Base-by-base conservation (phyloP, 352 stramenopile species). In the Phytophthora quininea region DNA sequence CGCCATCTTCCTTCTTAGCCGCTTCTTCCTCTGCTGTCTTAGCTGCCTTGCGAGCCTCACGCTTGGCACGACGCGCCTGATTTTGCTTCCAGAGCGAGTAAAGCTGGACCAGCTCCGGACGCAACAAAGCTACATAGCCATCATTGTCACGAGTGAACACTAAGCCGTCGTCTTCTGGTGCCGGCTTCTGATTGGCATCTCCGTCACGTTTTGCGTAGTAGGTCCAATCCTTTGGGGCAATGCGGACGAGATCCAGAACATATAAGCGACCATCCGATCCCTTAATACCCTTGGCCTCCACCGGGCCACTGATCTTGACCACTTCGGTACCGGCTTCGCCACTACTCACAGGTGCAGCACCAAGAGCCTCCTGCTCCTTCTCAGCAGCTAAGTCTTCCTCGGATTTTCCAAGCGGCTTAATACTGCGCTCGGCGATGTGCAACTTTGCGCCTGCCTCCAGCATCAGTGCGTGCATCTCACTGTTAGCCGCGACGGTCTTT, bases 241-340 rank as follows among this genome's bases (percentile, higher is more conserved):
- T 92, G 29, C 96, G 88, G 24, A 97, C 95, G 6, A 98, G 86
- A 74, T 99, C 97, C 30, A 99, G 76, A 12, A 98, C 79, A 80
- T 99, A 99, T 67, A 93, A 85, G 54, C 92, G 87, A 15, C 86
- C 89, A 68, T 99, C 97, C 10, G 92, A 97, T n/a, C 96, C 95
- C 32, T 91, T 69, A 66, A 99, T 98, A 31, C 96, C 96, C 80
- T 99, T 99, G 51, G 93, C 95, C 63, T 98, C 96, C 48, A 99
- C 84, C 6, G 97, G 95, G 19, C 88, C 92, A 65, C 91, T 98
- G 1, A 98, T 77, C 56, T 86, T 71, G 27, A 93, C 79, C 24
- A 89, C 73, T 8, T 81, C 68, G 0, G 79, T 85, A n/a, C 59
- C 69, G 7, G 83, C 88, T 46, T 92, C 88, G 7, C 85, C 85